A percentile compares a stretch with the other conserved stretches of the same genome.
Evolutionary conservation across 805 yeast genomes (phyloP).

Genomic region (Pichia gijzeniarum): DNA sequence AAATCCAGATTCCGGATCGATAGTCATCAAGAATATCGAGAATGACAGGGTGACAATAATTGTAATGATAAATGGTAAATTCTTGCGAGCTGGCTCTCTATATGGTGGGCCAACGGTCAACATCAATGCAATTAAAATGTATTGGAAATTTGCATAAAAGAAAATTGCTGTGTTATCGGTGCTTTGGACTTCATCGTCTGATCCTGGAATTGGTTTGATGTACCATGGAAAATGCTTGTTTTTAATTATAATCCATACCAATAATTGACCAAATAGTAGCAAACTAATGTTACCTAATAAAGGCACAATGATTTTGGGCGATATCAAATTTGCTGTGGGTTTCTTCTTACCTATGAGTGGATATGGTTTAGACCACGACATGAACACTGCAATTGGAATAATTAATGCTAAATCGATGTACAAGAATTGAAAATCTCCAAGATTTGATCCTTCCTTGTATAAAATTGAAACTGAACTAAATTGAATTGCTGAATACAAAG

Average conservation of each 20-base stretch:
- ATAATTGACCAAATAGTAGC: constrained; percentile 56
- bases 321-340: constrained; percentile 91
- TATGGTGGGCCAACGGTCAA: constrained; percentile 92
- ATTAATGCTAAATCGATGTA: constrained; percentile 89
- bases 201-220: constrained; percentile 70
- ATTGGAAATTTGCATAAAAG: constrained; percentile 78
- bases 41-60: constrained; percentile 42
- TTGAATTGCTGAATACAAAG: constrained; percentile 93
- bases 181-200: constrained; percentile 73
- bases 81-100: constrained; percentile 65
- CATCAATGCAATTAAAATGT: constrained; percentile 76
- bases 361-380: constrained; percentile 95
- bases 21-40: constrained; percentile 49
- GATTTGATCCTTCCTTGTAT: constrained; percentile 81
- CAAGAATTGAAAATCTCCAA: constrained; percentile 94
- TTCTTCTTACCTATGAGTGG: constrained; percentile 54
- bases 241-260: constrained; percentile 53
- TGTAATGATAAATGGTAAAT: constrained; percentile 64
- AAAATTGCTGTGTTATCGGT: constrained; percentile 88
- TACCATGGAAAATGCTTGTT: constrained; percentile 63
- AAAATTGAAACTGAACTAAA: constrained; percentile 80
- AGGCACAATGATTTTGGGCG: constrained; percentile 81
- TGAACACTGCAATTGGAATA: constrained; percentile 89
- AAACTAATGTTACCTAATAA: constrained; percentile 70
- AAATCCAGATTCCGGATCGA: constrained; percentile 44